Conservation (phyloP, 257 asterid genomes). For the Solanum paucissectum region DNA sequence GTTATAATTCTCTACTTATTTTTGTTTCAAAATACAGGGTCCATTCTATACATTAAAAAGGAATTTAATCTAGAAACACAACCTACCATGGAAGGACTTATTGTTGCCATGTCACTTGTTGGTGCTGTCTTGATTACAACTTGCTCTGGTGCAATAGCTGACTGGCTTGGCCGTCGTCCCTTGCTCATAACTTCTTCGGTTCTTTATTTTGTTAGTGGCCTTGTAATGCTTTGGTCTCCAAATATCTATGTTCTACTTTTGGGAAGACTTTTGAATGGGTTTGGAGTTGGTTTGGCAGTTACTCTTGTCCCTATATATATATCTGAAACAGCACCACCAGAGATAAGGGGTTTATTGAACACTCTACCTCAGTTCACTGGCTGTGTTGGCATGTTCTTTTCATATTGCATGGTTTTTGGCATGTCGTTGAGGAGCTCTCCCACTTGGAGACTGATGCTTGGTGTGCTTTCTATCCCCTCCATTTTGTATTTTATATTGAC, state of each 20-base stretch:
- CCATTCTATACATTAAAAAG: constrained; percentile 35
- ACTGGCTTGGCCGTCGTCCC: constrained; percentile 54
- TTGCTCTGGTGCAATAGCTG: constrained; percentile 45
- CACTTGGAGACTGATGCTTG: constrained; percentile 63
- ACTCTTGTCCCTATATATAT: constrained; percentile 53
- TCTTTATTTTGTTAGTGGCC: constrained; percentile 36
- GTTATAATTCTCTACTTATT: background rate
- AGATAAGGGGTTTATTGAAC: constrained; percentile 49
- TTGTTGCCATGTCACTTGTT: constrained; percentile 52
- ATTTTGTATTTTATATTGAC: constrained; percentile 31
- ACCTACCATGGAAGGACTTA: constrained; percentile 53
- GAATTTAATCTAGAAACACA: constrained; percentile 44
- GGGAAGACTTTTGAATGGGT: constrained; percentile 54
- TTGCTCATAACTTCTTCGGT: constrained; percentile 43
- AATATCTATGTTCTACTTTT: constrained; percentile 44
- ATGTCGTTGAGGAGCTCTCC: constrained; percentile 47
- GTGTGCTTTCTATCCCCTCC: constrained; percentile 40
- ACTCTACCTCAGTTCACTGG: constrained; percentile 62
- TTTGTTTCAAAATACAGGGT: constrained; percentile 22
- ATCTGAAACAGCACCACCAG: constrained; percentile 63
- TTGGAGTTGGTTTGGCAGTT: constrained; percentile 55
- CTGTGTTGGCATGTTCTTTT: constrained; percentile 39
- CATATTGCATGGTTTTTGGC: constrained; percentile 46
- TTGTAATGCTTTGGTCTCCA: constrained; percentile 61
- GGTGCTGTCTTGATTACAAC: constrained; percentile 50